Conservation (phyloP, 208 protist species). For the Entamoeba moshkovskii region DNA sequence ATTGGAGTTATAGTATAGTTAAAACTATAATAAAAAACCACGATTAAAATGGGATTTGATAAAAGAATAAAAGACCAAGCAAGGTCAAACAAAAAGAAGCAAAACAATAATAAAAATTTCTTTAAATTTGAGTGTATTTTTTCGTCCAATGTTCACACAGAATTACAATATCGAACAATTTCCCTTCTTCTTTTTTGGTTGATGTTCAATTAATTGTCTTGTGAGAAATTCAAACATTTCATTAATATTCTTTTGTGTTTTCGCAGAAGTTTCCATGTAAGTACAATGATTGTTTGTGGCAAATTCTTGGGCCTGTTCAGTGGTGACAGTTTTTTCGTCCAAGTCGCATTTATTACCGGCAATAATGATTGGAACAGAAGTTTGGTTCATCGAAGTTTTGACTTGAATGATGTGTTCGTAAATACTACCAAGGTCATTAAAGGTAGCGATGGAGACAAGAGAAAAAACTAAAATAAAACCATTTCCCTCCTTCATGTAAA, state of each 20-base stretch:
- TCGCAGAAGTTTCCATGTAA: not conserved
- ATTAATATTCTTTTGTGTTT: not conserved
- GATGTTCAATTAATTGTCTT: not conserved
- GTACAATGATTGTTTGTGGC: not conserved
- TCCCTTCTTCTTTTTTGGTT: too few species aligned
- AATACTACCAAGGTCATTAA: not conserved
- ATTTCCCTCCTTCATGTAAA: not conserved
- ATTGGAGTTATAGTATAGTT: too few species aligned
- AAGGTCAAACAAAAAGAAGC: too few species aligned
- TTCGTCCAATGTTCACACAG: too few species aligned
- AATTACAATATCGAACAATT: too few species aligned
- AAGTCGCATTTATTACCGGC: slow-evolving; percentile 36
- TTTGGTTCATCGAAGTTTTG: not conserved
- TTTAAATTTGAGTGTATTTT: too few species aligned
- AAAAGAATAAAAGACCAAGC: too few species aligned
- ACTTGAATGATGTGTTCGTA: not conserved
- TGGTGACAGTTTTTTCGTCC: not conserved
- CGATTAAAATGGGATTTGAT: too few species aligned
- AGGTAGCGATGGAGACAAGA: not conserved
- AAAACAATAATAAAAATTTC: too few species aligned
- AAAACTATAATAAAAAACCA: too few species aligned
- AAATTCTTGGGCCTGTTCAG: slow-evolving; percentile 9
- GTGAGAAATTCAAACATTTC: not conserved
- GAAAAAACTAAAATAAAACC: not conserved
- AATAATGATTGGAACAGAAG: slow-evolving; percentile 21